These are phyloP conservation scores for Aspergillus wentii DNA, from an alignment of 495 filamentous ascomycete genomes.

Conservation along the genomic window DNA sequence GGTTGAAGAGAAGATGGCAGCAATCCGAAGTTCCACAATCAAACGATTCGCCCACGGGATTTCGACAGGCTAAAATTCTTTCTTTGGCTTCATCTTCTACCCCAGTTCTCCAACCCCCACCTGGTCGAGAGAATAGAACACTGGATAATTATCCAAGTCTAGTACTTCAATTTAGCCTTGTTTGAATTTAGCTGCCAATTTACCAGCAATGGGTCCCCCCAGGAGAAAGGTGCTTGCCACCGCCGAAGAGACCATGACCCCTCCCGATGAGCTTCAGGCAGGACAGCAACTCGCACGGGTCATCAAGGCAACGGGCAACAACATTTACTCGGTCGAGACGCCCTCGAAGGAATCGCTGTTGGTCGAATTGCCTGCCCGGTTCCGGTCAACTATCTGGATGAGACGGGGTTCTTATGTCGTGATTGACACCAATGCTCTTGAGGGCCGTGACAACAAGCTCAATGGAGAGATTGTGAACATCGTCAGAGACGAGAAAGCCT, in stretches of 20 bases:
- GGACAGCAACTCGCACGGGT: constrained; percentile 70
- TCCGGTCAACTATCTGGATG: constrained; percentile 89
- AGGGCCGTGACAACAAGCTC: constrained; percentile 71
- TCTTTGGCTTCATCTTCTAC: neutral
- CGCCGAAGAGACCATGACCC: constrained; percentile 67
- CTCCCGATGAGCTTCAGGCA: constrained; percentile 59
- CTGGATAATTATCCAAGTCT: neutral
- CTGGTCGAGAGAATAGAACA: no score
- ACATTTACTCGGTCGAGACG: constrained; percentile 69
- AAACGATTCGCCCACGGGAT: no score
- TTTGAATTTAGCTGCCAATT: neutral
- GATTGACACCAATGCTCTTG: constrained; percentile 64
- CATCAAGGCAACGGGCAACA: constrained; percentile 80
- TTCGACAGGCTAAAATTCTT: neutral
- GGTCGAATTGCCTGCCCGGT: constrained; percentile 73
- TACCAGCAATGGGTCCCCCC: constrained; percentile 61
- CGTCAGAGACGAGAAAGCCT: constrained; percentile 83
- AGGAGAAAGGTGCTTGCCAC: constrained; percentile 70
- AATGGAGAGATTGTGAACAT: constrained; percentile 89
- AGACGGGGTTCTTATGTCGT: constrained; percentile 82
- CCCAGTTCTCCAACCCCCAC: neutral
- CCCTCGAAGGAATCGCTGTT: constrained; percentile 51
- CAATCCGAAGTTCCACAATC: no score
- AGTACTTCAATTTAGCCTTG: no score
- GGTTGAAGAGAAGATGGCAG: no score